Base-by-base conservation (phyloP, 2,329 filamentous ascomycete species). In the Fragosphaeria purpurea region DNA sequence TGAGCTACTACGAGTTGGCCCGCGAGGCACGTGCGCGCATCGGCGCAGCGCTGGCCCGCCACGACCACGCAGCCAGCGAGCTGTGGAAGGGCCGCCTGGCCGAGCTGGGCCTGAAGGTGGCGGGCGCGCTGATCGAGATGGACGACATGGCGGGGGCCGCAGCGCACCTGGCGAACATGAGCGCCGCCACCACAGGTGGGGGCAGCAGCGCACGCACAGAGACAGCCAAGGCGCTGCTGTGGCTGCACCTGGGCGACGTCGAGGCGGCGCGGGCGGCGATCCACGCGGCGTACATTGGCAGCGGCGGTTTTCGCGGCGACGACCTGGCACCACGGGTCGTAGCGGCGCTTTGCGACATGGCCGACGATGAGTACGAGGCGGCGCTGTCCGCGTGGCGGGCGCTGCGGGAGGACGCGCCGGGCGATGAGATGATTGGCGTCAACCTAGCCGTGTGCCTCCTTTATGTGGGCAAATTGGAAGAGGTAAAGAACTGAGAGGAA, bases 1-100 rank as follows among this genome's bases (percentile, higher is more conserved):
- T 93, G 75, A 86, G 86, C 43, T 88, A 95, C 63, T 95, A 95
- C 63, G 89, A 95, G 55, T 75, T 97, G 2, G 89, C 84, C 0
- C 70, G 86, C 7, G 88, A 95, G 65, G 88, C 87, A 2, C 75
- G 89, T 13, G 70, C 72, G 2, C 75, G 77, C 51, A 70, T 87
- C 5, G 67, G 70, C 13, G 71, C 68, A 35, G 74, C 79, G 0
- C 62, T 59, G 5, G 61, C 58, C 9, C 60, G 57, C 35, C 70
- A 72, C 40, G 74, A 77, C 8, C 72, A 76, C 47, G 73, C 80
- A 1, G 78, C 79, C 30, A 70, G 74, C 12, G 71, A 75, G 56
- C 58, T 85, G 6, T 97, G 91, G 91, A 81, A 79, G 56, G 67
- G 68, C 1, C 70, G 91, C 32, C 72, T 97, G 1, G 70, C 74